phyloP scores from a whole-genome alignment of 1,284 basidiomycete species.

The Cerrena zonata region DNA sequence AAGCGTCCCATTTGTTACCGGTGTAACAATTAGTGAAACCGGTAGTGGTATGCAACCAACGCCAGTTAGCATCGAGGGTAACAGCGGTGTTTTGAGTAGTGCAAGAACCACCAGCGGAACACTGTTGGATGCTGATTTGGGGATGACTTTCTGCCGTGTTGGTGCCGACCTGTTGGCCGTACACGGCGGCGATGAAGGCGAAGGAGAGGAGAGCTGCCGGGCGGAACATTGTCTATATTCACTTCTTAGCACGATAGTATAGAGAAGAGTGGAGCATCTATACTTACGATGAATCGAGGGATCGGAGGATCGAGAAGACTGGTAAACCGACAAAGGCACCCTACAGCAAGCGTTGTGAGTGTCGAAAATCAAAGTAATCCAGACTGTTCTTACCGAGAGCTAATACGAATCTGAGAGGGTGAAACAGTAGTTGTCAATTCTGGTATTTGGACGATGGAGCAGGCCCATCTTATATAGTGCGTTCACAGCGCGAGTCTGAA shows the following conservation, averaged over 20 bases:
- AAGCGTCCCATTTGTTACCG: slow-evolving; percentile 45
- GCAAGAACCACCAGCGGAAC: slow-evolving; percentile 23
- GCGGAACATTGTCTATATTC: slow-evolving; percentile 13
- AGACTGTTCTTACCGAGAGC: neutral
- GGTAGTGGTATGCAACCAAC: slow-evolving; percentile 41
- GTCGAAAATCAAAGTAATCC: too few species aligned
- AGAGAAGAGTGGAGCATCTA: neutral
- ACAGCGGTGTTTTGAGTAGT: slow-evolving; percentile 29
- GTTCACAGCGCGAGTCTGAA: too few species aligned
- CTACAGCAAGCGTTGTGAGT: neutral
- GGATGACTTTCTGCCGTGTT: slow-evolving; percentile 17
- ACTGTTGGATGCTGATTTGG: slow-evolving; percentile 12
- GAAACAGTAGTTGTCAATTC: neutral
- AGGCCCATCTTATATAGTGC: too few species aligned
- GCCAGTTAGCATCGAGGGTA: slow-evolving; percentile 50
- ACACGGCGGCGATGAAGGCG: slow-evolving; percentile 13
- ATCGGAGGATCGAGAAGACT: neutral
- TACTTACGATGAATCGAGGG: neutral
- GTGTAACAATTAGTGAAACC: slow-evolving; percentile 52
- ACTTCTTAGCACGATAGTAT: too few species aligned
- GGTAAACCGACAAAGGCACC: neutral
- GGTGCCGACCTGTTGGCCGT: slow-evolving; percentile 18
- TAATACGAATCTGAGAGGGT: neutral
- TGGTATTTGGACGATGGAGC: too few species aligned
- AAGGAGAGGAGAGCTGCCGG: slow-evolving; percentile 13